phyloP scores from a whole-genome alignment of 345 rosid species.

The Eutrema yunnanense region DNA sequence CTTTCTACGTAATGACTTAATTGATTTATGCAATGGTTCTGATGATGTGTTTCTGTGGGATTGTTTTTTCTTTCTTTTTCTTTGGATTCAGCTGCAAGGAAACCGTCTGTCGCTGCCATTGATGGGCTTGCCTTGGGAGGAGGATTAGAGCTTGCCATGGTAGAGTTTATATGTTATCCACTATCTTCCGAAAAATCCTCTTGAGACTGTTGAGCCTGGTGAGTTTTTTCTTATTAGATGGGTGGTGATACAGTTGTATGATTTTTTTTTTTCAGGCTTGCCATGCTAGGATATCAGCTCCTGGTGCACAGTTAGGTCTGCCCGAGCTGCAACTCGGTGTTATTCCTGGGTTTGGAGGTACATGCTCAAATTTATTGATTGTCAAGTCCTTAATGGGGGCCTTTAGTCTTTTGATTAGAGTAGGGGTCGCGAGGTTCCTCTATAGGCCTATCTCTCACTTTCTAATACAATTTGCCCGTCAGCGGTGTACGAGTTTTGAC shows the following conservation, averaged over 20 bases:
- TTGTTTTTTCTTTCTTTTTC: background rate
- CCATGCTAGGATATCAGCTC: slow-evolving; percentile 83
- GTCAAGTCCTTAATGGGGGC: background rate
- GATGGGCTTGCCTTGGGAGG: slow-evolving; percentile 99
- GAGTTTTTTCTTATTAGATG: background rate
- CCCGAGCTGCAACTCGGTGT: slow-evolving; percentile 93
- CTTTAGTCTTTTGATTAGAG: too few species aligned
- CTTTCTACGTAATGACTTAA: background rate
- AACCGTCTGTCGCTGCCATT: slow-evolving; percentile 97
- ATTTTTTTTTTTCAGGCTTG: slow-evolving; percentile 47
- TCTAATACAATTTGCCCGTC: background rate
- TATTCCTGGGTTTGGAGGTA: slow-evolving; percentile 99
- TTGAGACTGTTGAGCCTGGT: slow-evolving; percentile 4
- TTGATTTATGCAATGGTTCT: background rate
- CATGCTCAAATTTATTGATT: background rate
- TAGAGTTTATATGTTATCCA: slow-evolving; percentile 24
- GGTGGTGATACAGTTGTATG: slow-evolving; percentile 11
- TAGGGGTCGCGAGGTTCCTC: too few species aligned
- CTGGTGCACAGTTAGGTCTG: slow-evolving; percentile 72
- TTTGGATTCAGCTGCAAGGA: slow-evolving; percentile 59
- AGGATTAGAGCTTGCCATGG: slow-evolving; percentile 96
- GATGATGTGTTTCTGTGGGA: slow-evolving; percentile 6
- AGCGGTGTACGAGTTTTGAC: background rate
- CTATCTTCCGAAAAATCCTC: background rate
- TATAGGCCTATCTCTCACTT: too few species aligned